Base-by-base conservation (phyloP, 192 early-diverging fungal genomes). In the Backusella mclennaniae region DNA sequence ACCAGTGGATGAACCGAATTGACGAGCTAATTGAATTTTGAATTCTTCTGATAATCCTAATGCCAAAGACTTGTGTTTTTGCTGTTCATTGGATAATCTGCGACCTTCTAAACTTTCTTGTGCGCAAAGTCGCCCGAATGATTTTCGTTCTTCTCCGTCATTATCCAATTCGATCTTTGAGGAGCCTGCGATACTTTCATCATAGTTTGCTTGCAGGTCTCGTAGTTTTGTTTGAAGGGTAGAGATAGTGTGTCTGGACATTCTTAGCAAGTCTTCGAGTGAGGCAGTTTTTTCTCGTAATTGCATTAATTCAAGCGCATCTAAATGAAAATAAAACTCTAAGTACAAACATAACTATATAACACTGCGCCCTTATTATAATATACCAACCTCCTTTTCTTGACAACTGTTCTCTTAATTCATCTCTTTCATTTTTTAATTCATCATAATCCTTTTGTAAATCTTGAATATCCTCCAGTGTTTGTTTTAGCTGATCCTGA, bases 241-340 rank as follows among this genome's bases (percentile, higher is more conserved):
- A 68, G 90, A 87, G 31, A 94, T 91, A 3, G 91, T 93, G 46
- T 93, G 90, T 2, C 93, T 85, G 35, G 93, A 93, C 81, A 92
- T 90, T 8, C 92, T 90, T 31, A 94, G 78, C 17, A 80, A 66
- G 72, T 80, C 79, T 69, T 80, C 79, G 14, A 94, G 41, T 46
- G 79, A 80, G 17, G 44, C 6, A 1, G 75, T 56, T 67, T 80
- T 80, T 36, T 80, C 79, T 78, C 92, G 92, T 0, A 94, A 80
- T 66, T 91, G 89, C 19, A 29, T 68, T 5, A 80, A n/a, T 53
- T 42, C 76, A 21, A 80, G 38, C 14, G 68, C 79, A 66, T 83
- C 82, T 73, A 49, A 21, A 38, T 52, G 19, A 49, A 6, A 23
- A 1, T 1, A 59, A 21, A 26, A 23, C 11, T 21, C 2, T 21